Evolutionary conservation across 768 basidiomycete genomes (phyloP).

Genomic region (Leucosporidium yakuticum): DNA sequence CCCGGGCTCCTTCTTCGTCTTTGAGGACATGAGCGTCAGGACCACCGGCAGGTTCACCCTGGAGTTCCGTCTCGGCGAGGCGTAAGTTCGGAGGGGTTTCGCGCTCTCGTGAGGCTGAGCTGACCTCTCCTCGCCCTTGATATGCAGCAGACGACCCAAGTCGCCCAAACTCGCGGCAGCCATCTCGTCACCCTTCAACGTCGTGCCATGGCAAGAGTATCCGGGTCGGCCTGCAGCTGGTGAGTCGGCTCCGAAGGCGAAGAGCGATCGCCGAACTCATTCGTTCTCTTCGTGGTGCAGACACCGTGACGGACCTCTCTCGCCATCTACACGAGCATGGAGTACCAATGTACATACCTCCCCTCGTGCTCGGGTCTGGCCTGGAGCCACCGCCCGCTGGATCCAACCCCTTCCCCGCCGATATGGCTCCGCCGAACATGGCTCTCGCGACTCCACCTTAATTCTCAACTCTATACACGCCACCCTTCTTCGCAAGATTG

Average conservation of each 20-base stretch:
- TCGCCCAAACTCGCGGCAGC: conserved; percentile 65
- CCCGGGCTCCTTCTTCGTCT: conserved; percentile 59
- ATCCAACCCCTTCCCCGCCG: too few species aligned
- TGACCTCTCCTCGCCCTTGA: background rate
- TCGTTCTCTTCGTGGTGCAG: background rate
- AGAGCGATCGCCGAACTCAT: background rate
- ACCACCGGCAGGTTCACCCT: conserved; percentile 65
- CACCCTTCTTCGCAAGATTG: too few species aligned
- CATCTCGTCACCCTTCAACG: conserved; percentile 71
- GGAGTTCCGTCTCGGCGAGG: conserved; percentile 67
- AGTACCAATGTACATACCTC: conserved; percentile 53
- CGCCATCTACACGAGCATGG: conserved; percentile 57
- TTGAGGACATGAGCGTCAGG: conserved; percentile 82
- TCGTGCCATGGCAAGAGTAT: conserved; percentile 66
- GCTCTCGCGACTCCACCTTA: too few species aligned
- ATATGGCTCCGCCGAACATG: too few species aligned
- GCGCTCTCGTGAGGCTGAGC: background rate
- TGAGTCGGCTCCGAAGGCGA: conserved; percentile 46
- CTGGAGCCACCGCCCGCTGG: too few species aligned
- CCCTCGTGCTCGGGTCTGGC: conserved; percentile 16
- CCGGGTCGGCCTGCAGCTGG: conserved; percentile 56
- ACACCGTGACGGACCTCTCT: conserved; percentile 51
- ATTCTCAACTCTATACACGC: too few species aligned
- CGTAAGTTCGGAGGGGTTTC: conserved; percentile 48
- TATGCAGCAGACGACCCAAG: conserved; percentile 50